Evolutionary conservation across 163 green algal species (phyloP), one percentile per base, ranked within the genome.

Genomic region (Scenedesmus sp.): DNA sequence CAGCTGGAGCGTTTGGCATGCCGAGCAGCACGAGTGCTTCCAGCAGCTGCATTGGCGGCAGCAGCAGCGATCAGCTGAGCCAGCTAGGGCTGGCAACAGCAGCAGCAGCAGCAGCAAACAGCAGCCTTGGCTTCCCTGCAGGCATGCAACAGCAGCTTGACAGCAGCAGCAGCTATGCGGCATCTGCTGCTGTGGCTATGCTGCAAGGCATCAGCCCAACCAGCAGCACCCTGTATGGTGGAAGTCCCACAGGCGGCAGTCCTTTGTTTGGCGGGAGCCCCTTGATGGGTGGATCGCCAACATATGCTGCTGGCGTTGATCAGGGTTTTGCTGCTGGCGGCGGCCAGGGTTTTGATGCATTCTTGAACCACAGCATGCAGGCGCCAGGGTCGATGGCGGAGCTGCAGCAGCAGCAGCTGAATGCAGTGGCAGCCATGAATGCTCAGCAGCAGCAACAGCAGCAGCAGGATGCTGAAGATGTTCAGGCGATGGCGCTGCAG

Each of bases 341-440:
- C 18, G 3, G 70, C 70, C 70, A 79, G 5, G 23, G 70, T 79
- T 79, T 79, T 79, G 70, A 79, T 6, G 23, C 7, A 0, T 79
- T 79, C 23, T 52, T 79, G 70, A 23, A 6, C 12, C 70, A 79
- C 2, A 79, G 5, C 70, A 52, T 79, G 70, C 70, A 52, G 23
- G 70, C 34, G 34, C 34, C 34, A 46, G 34, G 23, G 12, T 52
- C 70, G 2, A 3, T 79, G 1, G 70, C 70, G 5, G 81, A 59
- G 81, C 73, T 91, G 52, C 87, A 86, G 87, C 73, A 76, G 87
- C 70, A 86, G 55, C 87, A 91, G 70, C 57, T 59, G 57, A 6
- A 88, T 15, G 16, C 20, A 4, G 5, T n/a, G 5, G 82, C 82
- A 16, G 82, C 54, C 5, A 20, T 52, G 54, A 84, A 73, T 6